phyloP scores from a whole-genome alignment of 129 eudicot genomes.

The Escallonia rubra region DNA sequence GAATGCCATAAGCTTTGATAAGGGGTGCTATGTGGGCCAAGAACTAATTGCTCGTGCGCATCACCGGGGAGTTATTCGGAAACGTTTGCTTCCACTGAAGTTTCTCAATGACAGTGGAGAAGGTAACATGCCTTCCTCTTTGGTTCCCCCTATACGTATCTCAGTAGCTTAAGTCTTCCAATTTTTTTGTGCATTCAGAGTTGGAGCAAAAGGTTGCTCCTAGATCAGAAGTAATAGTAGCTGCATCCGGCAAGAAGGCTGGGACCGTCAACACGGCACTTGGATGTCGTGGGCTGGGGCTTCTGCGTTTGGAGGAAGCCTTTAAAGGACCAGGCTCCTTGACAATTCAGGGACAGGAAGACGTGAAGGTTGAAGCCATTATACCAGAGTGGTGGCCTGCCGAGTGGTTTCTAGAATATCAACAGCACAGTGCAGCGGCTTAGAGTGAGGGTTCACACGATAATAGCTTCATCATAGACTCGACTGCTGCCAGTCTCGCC shows the following conservation, averaged over 20 bases:
- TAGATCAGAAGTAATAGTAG: slow-evolving; percentile 46
- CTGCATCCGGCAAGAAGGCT: slow-evolving; percentile 55
- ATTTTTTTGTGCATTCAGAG: slow-evolving; percentile 31
- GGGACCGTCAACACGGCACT: slow-evolving; percentile 77
- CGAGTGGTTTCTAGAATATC: slow-evolving; percentile 57
- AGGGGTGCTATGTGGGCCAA: slow-evolving; percentile 96
- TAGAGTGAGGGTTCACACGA: slow-evolving; percentile 5
- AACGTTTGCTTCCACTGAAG: slow-evolving; percentile 74
- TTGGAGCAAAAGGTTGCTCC: slow-evolving; percentile 59
- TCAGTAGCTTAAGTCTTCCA: background rate
- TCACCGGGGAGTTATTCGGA: slow-evolving; percentile 82
- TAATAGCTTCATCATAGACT: too few species aligned
- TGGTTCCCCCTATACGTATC: too few species aligned
- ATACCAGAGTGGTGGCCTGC: slow-evolving; percentile 93
- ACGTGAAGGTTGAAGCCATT: slow-evolving; percentile 53
- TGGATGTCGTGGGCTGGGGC: slow-evolving; percentile 74
- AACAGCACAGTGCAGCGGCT: slow-evolving; percentile 41
- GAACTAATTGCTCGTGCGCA: slow-evolving; percentile 88
- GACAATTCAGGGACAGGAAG: slow-evolving; percentile 68
- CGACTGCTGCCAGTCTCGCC: too few species aligned
- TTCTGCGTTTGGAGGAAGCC: slow-evolving; percentile 73
- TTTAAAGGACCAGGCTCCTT: slow-evolving; percentile 48
- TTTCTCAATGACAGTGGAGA: slow-evolving; percentile 52
- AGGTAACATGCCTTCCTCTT: slow-evolving; percentile 27
- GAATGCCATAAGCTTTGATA: slow-evolving; percentile 91